phyloP scores from a whole-genome alignment of 805 yeast species.

The Starmerella apis region DNA sequence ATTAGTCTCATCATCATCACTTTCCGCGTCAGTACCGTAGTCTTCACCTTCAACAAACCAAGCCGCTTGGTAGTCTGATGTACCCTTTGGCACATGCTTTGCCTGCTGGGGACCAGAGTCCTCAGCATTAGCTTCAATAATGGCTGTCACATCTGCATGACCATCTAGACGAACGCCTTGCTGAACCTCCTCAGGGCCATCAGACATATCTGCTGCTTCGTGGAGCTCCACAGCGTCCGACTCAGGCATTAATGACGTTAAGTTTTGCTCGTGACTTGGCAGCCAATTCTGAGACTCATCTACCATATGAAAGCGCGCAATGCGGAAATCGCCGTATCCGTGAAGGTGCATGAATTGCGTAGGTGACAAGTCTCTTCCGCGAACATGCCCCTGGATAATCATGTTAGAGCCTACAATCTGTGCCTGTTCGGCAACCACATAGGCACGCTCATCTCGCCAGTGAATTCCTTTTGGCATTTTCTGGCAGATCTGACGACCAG shows the following conservation, averaged over 20 bases:
- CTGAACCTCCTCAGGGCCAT: conserved; percentile 26
- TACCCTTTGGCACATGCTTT: conserved; percentile 52
- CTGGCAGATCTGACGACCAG: conserved; percentile 69
- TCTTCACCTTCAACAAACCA: conserved; percentile 50
- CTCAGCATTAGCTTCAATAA: conserved; percentile 29
- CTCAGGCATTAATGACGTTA: conserved; percentile 27
- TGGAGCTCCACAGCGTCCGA: conserved; percentile 23
- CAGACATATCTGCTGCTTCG: conserved; percentile 30
- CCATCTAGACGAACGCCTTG: conserved; percentile 50
- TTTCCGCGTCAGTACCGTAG: conserved; percentile 36
- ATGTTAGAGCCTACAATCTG: conserved; percentile 37
- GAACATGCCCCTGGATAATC: conserved; percentile 67
- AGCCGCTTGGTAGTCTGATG: conserved; percentile 65
- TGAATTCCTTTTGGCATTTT: conserved; percentile 71
- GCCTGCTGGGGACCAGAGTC: conserved; percentile 27
- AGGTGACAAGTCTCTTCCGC: conserved; percentile 64
- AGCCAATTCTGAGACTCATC: conserved; percentile 24
- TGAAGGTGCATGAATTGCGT: conserved; percentile 77
- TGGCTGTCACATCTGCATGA: conserved; percentile 39
- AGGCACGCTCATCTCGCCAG: conserved; percentile 93
- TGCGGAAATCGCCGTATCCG: conserved; percentile 78
- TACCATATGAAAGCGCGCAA: conserved; percentile 43
- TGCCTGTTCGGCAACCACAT: conserved; percentile 63
- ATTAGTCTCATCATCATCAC: conserved; percentile 22
- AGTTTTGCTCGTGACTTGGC: conserved; percentile 28